Percentiles rank a stretch among this genome's conserved stretches.
phyloP scores from a whole-genome alignment of 208 protist species.

The Kentomonas sorsogonicus region DNA sequence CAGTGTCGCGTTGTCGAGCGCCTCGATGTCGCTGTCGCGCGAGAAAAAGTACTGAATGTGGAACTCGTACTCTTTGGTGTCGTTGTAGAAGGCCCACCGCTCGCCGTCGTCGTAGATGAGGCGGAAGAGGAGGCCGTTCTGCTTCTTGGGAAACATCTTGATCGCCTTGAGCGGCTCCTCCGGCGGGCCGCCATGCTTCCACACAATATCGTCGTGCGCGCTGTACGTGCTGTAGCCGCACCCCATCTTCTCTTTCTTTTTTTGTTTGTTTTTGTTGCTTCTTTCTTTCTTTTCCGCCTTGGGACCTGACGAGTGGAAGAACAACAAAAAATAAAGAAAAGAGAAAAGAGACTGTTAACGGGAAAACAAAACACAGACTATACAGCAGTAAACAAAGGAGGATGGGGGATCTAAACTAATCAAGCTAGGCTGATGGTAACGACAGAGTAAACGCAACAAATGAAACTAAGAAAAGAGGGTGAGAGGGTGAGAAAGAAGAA shows the following conservation, averaged over 20 bases:
- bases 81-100: constrained; percentile 82
- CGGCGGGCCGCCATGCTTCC: constrained; percentile 51
- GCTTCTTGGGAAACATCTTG: constrained; percentile 59
- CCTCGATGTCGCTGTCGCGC: constrained; percentile 45
- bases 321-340: constrained; percentile 6
- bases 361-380: constrained; percentile 5
- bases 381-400: constrained; percentile 1
- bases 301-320: not conserved
- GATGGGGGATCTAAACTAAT: no score
- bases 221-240: constrained; percentile 66
- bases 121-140: constrained; percentile 67
- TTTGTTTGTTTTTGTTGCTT: not conserved
- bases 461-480: no score
- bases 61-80: constrained; percentile 74
- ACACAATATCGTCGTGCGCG: constrained; percentile 60
- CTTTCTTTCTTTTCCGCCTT: not conserved
- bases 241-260: constrained; percentile 47
- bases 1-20: constrained; percentile 48
- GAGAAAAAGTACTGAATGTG: constrained; percentile 65
- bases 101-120: constrained; percentile 50
- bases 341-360: constrained; percentile 2
- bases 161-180: constrained; percentile 50
- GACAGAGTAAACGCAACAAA: no score
- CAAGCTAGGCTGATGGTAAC: no score
- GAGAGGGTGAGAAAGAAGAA: no score